These are phyloP conservation scores for Raddia distichophylla DNA, from an alignment of 176 grass and related monocot genomes.

Conservation along the genomic window DNA sequence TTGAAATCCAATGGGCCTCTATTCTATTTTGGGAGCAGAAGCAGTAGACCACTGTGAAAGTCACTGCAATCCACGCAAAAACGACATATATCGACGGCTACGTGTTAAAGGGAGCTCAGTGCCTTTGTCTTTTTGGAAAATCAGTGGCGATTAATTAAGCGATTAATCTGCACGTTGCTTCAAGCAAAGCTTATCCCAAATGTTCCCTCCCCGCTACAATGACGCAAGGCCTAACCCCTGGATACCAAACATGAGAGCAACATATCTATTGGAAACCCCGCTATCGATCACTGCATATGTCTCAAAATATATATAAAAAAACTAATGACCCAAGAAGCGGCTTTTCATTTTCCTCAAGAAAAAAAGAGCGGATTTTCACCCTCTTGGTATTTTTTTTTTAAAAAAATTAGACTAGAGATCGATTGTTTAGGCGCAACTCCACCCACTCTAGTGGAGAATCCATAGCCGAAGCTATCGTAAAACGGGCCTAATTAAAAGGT, in stretches of 20 bases:
- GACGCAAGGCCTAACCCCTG: background rate
- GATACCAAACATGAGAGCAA: constrained; percentile 36
- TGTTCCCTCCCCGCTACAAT: constrained; percentile 30
- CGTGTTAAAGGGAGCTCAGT: background rate
- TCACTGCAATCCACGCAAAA: background rate
- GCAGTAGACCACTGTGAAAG: background rate
- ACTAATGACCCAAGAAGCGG: too few species aligned
- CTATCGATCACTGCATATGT: too few species aligned
- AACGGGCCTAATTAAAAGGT: background rate
- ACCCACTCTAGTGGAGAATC: too few species aligned
- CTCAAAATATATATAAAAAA: too few species aligned
- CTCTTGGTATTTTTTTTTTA: too few species aligned
- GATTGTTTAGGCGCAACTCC: too few species aligned
- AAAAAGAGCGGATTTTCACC: too few species aligned
- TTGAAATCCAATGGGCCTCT: background rate
- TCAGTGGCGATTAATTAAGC: constrained; percentile 24
- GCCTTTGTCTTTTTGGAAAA: too few species aligned
- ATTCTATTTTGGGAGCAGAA: background rate
- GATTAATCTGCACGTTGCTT: constrained; percentile 24
- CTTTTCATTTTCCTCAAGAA: too few species aligned
- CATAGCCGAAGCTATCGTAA: too few species aligned
- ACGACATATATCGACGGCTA: background rate
- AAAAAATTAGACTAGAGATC: too few species aligned
- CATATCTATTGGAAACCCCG: constrained; percentile 33
- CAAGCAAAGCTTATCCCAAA: constrained; percentile 40